These are phyloP conservation scores for Apostasia ramifera DNA, from an alignment of 106 monocot species.

Conservation along the genomic window DNA sequence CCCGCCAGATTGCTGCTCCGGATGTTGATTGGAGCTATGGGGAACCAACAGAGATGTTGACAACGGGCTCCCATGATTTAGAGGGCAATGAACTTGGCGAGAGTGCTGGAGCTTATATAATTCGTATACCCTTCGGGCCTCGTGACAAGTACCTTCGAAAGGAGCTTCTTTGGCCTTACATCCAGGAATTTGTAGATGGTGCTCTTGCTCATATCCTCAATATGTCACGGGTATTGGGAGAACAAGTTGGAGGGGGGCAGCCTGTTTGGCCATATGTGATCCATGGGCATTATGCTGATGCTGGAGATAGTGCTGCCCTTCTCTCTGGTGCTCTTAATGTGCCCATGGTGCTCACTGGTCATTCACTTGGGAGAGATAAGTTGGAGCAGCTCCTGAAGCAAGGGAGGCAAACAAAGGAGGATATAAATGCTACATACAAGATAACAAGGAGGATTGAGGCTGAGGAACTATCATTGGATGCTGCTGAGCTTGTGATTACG, in stretches of 20 bases:
- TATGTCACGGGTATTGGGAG: conserved; percentile 84
- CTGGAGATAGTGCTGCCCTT: conserved; percentile 83
- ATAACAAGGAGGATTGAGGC: conserved; percentile 94
- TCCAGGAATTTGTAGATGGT: conserved; percentile 92
- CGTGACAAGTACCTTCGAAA: conserved; percentile 68
- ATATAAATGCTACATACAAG: conserved; percentile 93
- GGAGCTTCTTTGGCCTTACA: conserved; percentile 82
- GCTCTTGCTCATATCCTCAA: conserved; percentile 79
- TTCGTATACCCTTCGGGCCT: conserved; percentile 82
- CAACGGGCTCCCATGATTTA: conserved; percentile 52
- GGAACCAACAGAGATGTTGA: conserved; percentile 93
- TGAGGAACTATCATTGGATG: conserved; percentile 87
- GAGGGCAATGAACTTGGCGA: conserved; percentile 71
- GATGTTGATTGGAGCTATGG: conserved; percentile 98
- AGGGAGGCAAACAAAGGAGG: conserved; percentile 79
- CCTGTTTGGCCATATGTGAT: conserved; percentile 92
- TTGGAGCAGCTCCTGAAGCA: conserved; percentile 88
- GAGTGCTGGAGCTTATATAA: conserved; percentile 85
- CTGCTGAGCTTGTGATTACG: conserved; percentile 83
- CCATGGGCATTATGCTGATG: conserved; percentile 96
- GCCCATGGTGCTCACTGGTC: conserved; percentile 96
- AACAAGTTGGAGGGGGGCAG: conserved; percentile 75
- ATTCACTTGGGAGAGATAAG: conserved; percentile 90
- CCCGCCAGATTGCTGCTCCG: conserved; percentile 81
- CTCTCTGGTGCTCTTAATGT: conserved; percentile 92